Evolutionary conservation across 2,329 filamentous ascomycete genomes (phyloP).

Genomic region (Monosporascus ibericus): DNA sequence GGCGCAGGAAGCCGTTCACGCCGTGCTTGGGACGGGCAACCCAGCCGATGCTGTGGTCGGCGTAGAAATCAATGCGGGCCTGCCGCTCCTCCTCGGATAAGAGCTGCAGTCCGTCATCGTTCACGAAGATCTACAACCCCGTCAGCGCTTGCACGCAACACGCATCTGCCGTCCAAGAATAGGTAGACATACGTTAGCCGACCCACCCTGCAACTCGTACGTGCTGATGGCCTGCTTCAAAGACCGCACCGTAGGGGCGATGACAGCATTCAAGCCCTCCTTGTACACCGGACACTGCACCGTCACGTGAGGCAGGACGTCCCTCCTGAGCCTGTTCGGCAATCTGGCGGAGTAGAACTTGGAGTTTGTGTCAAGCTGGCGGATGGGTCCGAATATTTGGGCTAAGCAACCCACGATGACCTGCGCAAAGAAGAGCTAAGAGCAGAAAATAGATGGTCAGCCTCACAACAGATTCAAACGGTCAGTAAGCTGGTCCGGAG

Average conservation of each 20-base stretch:
- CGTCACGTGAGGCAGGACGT: conserved; percentile 64
- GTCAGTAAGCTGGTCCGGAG: neutral
- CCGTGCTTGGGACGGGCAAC: conserved; percentile 60
- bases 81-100: conserved; percentile 55
- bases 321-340: conserved; percentile 52
- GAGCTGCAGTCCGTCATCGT: conserved; percentile 69
- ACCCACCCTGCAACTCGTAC: conserved; percentile 72
- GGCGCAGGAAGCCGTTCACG: conserved; percentile 50
- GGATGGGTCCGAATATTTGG: conserved; percentile 70
- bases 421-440: conserved; percentile 65
- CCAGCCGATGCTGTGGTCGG: conserved; percentile 64
- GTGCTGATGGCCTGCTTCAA: conserved; percentile 73
- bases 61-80: conserved; percentile 62
- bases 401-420: conserved; percentile 71
- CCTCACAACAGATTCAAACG: neutral
- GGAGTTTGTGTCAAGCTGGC: conserved; percentile 68
- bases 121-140: conserved; percentile 53
- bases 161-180: neutral
- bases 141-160: neutral
- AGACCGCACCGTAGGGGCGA: conserved; percentile 69
- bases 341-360: conserved; percentile 75
- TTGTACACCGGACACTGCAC: conserved; percentile 88
- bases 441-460: neutral
- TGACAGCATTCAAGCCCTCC: conserved; percentile 70
- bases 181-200: conserved; percentile 47